Base-by-base conservation (phyloP, 1,139 yeast genomes). In the Saccharomyces uvarum region DNA sequence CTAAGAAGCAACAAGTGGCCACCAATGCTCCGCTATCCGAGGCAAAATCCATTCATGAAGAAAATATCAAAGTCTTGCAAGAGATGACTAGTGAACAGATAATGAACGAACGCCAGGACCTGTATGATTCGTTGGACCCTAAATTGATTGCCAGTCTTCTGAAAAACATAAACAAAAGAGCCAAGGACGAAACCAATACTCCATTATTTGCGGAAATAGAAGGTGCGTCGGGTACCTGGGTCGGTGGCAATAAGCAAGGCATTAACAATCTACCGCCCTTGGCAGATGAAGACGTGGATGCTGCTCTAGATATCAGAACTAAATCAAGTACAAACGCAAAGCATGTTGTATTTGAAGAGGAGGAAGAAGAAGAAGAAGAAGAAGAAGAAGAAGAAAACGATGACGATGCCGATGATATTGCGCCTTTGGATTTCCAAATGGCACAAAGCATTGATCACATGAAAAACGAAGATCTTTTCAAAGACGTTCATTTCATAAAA, bases 21-120 rank as follows among this genome's bases (percentile, higher is more conserved):
- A 48, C 52, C 55, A 46, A 56, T 8, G 44, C 21, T 11, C 44
- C 44, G 11, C 13, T 16, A 3, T 66, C 80, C 0, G 96, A 88
- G 62, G 80, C 84, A 0, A 91, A 85, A 61, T 78, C 80, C 64
- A 88, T 91, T 38, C 93, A 88, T 68, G 69, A 78, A 55, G 97
- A 91, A 64, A 91, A 91, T 68, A 67, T 86, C 59, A 81, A 82
- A 48, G 75, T 77, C 51, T 69, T 93, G 56, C 72, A 83, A 26
- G 68, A 71, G 14, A 86, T 91, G 95, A 74, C 85, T 1, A 76
- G 75, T 1, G 84, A 79, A 26, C 91, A 91, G 63, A 79, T 88
- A 31, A 75, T 77, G 29, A 71, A 74, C 48, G 95, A 88, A 62
- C 76, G 81, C 59, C 80, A 81, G 59, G 96, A 88, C 63, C 70